Evolutionary conservation across 257 asterid species (phyloP), one percentile per base, ranked within the genome.

Genomic region (Orobanche coerulescens): DNA sequence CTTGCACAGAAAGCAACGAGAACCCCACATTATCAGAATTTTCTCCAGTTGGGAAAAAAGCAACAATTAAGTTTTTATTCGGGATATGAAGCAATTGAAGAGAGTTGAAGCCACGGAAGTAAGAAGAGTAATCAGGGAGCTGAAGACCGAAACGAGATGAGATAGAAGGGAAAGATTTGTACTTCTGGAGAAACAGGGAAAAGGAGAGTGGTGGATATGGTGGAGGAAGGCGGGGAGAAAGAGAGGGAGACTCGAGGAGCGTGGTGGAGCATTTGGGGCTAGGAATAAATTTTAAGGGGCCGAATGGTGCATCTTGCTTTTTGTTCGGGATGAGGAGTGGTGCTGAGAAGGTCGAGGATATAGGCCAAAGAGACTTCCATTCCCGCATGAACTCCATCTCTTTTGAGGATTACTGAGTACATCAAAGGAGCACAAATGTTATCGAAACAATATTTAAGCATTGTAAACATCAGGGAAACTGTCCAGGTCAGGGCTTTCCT

Each of bases 11-110:
- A 7, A 86, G 70, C 54, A 82, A 42, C 13, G 81, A 62, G 70
- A 70, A 81, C n/a, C 93, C 98, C 37, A 88, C 81, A 42, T 43
- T 62, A 47, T 82, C 92, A 54, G 70, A 78, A 63, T 85, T 91
- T 22, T 85, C 85, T 4, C 94, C 93, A 0, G 82, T 58, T 2
- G 94, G 94, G 48, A 80, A 85, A 69, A 91, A 76, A 4, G 44
- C 88, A 24, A 81, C 20, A 24, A 73, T 26, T 13, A 61, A 62
- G 11, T 61, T 68, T 36, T 56, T 63, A 25, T 49, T 40, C 5
- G 82, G 75, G 26, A 71, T 56, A 15, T 53, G 83, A 52, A 90
- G 84, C 77, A 81, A 18, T 26, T 81, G 90, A 30, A 88, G 81
- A 49, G 81, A 62, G 53, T 82, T 84, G 66, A 81, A 73, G 43